Evolutionary conservation across 148 eudicot genomes (phyloP).

Genomic region (Chenopodium quinoa): DNA sequence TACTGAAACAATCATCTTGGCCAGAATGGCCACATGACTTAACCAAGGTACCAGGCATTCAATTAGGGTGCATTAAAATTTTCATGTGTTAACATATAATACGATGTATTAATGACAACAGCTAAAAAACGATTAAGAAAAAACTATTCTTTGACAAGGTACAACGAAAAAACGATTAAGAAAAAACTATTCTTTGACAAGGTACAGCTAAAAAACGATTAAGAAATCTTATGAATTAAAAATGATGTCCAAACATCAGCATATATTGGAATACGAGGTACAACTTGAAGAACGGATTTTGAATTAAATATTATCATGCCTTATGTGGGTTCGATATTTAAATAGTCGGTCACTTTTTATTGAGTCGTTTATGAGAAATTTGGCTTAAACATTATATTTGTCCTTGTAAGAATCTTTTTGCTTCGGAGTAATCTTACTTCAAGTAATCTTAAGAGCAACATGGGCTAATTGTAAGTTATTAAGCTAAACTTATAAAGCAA

Average conservation of each 20-base stretch:
- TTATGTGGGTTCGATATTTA: too few relatives aligned
- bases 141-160: not conserved
- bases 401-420: too few relatives aligned
- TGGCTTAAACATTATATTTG: too few relatives aligned
- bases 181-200: not conserved
- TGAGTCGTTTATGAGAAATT: too few relatives aligned
- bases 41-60: not conserved
- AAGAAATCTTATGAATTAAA: not conserved
- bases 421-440: too few relatives aligned
- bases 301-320: too few relatives aligned
- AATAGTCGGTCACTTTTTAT: too few relatives aligned
- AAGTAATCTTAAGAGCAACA: too few relatives aligned
- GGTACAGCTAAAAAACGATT: not conserved
- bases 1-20: not conserved
- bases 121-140: not conserved
- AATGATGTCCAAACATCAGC: not conserved
- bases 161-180: not conserved
- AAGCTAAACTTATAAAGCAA: too few relatives aligned
- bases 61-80: not conserved
- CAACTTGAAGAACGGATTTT: too few relatives aligned
- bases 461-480: too few relatives aligned
- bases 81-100: not conserved
- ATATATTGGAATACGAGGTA: too few relatives aligned
- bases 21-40: conserved; percentile 6
- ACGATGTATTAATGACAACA: not conserved